These are phyloP conservation scores for Colletotrichum sp. DNA, from an alignment of 2,329 filamentous ascomycete species.

Conservation along the genomic window DNA sequence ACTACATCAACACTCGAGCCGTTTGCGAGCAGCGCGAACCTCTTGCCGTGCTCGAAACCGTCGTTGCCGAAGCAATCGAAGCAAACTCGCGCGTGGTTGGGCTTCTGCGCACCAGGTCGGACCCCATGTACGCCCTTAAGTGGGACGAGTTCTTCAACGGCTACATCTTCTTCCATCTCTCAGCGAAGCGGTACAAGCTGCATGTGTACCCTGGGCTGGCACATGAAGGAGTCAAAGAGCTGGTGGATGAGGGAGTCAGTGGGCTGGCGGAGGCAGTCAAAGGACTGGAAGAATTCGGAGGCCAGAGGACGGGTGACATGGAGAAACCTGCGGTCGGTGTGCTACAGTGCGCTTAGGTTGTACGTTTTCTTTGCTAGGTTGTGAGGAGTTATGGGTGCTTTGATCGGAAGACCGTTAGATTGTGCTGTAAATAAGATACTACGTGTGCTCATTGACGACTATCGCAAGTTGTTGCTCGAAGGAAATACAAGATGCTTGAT, in stretches of 20 bases:
- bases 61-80: not conserved
- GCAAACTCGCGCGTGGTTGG: not conserved
- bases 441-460: not conserved
- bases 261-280: not conserved
- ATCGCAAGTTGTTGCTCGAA: not conserved
- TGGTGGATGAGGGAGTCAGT: not conserved
- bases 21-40: not conserved
- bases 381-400: not conserved
- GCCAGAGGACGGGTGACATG: not conserved
- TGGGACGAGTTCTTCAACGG: not conserved
- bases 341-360: not conserved
- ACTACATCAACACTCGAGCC: not conserved
- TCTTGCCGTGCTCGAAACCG: not conserved
- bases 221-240: not conserved
- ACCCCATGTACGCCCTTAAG: not conserved
- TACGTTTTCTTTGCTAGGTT: not conserved
- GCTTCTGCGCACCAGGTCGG: not conserved
- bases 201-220: not conserved
- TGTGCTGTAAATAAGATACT: not conserved
- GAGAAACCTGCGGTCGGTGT: not conserved
- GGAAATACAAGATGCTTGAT: not conserved
- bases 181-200: not conserved
- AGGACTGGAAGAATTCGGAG: not conserved
- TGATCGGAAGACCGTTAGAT: not conserved
- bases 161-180: not conserved